These are phyloP conservation scores for Candida adriatica DNA, from an alignment of 805 yeast genomes.

Conservation along the genomic window DNA sequence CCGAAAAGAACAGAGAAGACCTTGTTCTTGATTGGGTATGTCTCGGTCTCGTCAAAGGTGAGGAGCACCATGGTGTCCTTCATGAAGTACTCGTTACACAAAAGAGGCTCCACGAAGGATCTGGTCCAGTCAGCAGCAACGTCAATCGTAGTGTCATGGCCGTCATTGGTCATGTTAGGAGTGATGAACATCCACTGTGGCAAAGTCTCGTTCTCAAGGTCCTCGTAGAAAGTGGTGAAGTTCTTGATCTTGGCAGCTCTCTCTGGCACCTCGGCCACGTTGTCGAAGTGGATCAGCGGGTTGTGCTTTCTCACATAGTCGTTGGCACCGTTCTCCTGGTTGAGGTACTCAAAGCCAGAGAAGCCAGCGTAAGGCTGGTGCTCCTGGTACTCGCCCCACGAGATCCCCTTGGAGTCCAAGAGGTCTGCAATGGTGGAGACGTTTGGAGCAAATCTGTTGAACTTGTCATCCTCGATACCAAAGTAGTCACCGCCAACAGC, in stretches of 20 bases:
- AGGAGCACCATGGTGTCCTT: conserved; percentile 35
- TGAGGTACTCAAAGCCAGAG: conserved; percentile 39
- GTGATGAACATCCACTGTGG: conserved; percentile 50
- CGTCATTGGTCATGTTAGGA: conserved; percentile 49
- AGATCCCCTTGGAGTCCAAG: conserved; percentile 31
- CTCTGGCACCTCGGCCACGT: conserved; percentile 28
- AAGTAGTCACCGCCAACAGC: conserved; percentile 46
- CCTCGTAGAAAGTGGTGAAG: conserved; percentile 37
- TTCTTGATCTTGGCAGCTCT: conserved; percentile 41
- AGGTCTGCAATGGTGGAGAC: conserved; percentile 43
- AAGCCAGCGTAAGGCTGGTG: conserved; percentile 46
- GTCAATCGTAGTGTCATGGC: conserved; percentile 41
- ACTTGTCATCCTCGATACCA: conserved; percentile 39
- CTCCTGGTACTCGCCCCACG: conserved; percentile 51
- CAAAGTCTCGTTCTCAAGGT: conserved; percentile 31
- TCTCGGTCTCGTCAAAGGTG: conserved; percentile 45
- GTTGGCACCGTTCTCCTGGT: conserved; percentile 35
- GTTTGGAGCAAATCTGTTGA: conserved; percentile 37
- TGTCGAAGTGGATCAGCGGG: conserved; percentile 38
- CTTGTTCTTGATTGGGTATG: conserved; percentile 36
- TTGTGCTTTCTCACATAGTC: conserved; percentile 48
- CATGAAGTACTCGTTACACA: conserved; percentile 40
- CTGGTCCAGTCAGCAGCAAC: conserved; percentile 43
- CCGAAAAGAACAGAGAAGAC: conserved; percentile 42
- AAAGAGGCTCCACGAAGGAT: conserved; percentile 36